phyloP scores from a whole-genome alignment of 208 protist genomes.

The Plasmodiophora brassicae region DNA sequence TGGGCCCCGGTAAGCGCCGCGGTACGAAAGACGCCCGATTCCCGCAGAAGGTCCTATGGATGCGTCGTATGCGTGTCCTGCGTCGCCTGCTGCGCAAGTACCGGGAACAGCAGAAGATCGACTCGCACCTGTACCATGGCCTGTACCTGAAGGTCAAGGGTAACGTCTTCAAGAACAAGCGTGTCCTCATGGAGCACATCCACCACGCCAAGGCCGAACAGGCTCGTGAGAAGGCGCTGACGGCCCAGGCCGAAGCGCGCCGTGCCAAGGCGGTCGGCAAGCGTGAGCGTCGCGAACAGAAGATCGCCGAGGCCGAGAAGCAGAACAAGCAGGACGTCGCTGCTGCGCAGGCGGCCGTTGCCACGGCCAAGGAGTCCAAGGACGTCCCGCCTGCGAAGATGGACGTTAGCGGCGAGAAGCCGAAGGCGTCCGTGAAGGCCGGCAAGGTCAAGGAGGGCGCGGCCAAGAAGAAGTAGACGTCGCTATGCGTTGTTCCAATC shows the following conservation, averaged over 20 bases:
- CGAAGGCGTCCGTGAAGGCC: too few species aligned
- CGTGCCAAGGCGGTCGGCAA: conserved; percentile 50
- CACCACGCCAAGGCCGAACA: conserved; percentile 88
- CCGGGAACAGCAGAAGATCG: conserved; percentile 91
- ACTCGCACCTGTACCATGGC: conserved; percentile 75
- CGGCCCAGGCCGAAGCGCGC: conserved; percentile 76
- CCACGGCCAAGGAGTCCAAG: background rate
- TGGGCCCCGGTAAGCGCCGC: conserved; percentile 83
- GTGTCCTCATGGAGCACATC: conserved; percentile 87
- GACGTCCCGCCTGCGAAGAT: background rate
- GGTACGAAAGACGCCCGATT: conserved; percentile 94
- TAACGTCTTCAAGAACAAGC: conserved; percentile 99
- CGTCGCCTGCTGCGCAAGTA: conserved; percentile 93
- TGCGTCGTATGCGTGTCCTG: conserved; percentile 91
- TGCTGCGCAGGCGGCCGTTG: background rate
- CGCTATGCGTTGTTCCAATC: too few species aligned
- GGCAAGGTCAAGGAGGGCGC: too few species aligned
- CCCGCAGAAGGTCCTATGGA: conserved; percentile 93
- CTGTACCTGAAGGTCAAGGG: conserved; percentile 95
- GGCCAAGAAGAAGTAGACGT: too few species aligned
- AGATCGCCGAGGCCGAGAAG: background rate
- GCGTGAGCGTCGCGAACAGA: background rate
- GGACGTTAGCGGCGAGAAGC: too few species aligned
- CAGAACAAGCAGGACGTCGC: background rate
- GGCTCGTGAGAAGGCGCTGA: conserved; percentile 80